A percentile compares a stretch with the other conserved stretches of the same genome.
Evolutionary conservation across 768 basidiomycete genomes (phyloP).

Genomic region (Dentipellis fragilis): DNA sequence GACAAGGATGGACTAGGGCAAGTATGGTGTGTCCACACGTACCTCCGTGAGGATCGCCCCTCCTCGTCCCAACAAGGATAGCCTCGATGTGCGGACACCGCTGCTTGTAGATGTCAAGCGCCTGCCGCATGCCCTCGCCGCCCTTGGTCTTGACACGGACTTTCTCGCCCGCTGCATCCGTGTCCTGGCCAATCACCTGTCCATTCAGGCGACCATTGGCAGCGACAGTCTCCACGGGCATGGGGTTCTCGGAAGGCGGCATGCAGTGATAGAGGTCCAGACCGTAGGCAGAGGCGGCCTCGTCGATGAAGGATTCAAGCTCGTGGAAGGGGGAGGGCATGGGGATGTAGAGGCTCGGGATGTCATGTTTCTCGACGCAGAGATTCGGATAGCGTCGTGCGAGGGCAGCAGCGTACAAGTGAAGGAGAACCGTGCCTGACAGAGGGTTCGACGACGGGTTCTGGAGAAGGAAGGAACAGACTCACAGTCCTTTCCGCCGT

Average conservation of each 20-base stretch:
- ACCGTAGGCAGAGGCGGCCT: conserved; percentile 50
- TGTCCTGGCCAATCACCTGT: conserved; percentile 12
- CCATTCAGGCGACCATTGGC: conserved; percentile 6
- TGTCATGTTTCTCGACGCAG: conserved; percentile 29
- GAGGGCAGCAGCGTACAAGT: conserved; percentile 73
- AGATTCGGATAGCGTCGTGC: conserved; percentile 25
- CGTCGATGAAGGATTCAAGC: conserved; percentile 76
- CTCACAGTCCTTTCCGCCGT: conserved; percentile 97
- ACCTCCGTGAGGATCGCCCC: conserved; percentile 93
- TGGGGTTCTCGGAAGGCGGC: conserved; percentile 18
- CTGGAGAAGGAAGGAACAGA: conserved; percentile 4
- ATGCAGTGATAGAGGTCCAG: conserved; percentile 63
- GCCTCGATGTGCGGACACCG: conserved; percentile 60
- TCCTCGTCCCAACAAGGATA: conserved; percentile 82
- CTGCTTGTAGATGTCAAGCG: conserved; percentile 63
- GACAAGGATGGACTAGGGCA: neutral
- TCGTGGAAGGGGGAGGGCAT: conserved; percentile 79
- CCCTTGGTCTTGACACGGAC: conserved; percentile 32
- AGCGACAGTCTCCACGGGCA: conserved; percentile 39
- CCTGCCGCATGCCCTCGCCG: conserved; percentile 68
- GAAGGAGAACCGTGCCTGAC: conserved; percentile 88
- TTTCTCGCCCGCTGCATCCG: conserved; percentile 15
- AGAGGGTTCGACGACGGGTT: neutral
- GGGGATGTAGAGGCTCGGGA: conserved; percentile 78
- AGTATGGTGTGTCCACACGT: conserved; percentile 19